phyloP scores from a whole-genome alignment of 2,329 filamentous ascomycete species.

The Neofusicoccum laricinum region DNA sequence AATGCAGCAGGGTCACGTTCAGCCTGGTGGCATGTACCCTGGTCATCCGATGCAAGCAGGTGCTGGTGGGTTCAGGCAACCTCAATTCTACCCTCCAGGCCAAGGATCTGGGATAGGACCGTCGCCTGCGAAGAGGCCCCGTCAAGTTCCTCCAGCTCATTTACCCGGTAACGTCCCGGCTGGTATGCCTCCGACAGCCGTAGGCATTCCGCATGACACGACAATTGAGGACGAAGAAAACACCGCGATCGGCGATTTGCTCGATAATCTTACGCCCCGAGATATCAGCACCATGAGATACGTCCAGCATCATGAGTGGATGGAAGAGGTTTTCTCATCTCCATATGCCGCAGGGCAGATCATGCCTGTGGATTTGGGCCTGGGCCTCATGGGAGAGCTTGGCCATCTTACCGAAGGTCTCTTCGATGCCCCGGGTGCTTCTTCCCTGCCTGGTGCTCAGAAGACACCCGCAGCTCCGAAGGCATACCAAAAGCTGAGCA shows the following conservation, averaged over 20 bases:
- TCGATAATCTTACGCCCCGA: constrained; percentile 83
- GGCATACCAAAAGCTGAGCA: constrained; percentile 63
- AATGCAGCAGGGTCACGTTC: constrained; percentile 13
- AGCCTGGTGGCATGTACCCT: constrained; percentile 13
- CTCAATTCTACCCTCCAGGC: constrained; percentile 29
- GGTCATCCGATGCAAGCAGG: constrained; percentile 34
- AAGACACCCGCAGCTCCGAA: constrained; percentile 26
- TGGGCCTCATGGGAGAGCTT: constrained; percentile 76
- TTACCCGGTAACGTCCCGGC: constrained; percentile 46
- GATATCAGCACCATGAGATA: constrained; percentile 87
- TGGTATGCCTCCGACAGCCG: constrained; percentile 21
- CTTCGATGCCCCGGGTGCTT: constrained; percentile 58
- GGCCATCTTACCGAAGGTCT: constrained; percentile 79
- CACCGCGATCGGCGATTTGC: constrained; percentile 78
- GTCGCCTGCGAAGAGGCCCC: constrained; percentile 46
- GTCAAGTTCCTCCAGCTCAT: constrained; percentile 37
- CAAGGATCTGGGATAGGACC: constrained; percentile 32
- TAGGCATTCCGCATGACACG: constrained; percentile 34
- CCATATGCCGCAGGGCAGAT: constrained; percentile 85
- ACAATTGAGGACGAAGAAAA: constrained; percentile 86
- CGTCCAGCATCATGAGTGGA: constrained; percentile 96
- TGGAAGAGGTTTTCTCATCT: constrained; percentile 94
- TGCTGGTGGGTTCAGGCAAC: constrained; percentile 22
- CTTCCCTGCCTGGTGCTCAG: constrained; percentile 24
- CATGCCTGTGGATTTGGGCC: constrained; percentile 77